These are phyloP conservation scores for Rhazya stricta DNA, from an alignment of 257 asterid species.

Conservation along the genomic window DNA sequence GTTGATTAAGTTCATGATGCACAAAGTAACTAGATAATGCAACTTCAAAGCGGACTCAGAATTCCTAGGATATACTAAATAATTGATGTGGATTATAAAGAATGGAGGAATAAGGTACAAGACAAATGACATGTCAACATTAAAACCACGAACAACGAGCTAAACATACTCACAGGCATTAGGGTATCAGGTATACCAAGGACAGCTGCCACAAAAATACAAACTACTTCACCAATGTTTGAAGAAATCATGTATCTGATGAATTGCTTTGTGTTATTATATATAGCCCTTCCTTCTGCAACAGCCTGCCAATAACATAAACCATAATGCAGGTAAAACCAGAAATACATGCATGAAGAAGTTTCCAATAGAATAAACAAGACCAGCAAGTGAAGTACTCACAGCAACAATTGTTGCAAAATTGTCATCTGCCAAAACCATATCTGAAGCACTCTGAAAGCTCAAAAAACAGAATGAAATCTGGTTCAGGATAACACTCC, in stretches of 20 bases:
- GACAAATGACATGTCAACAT: background rate
- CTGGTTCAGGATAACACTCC: background rate
- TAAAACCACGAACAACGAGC: slow-evolving; percentile 12
- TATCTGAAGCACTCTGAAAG: slow-evolving; percentile 98
- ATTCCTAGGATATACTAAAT: background rate
- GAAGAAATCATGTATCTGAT: slow-evolving; percentile 98
- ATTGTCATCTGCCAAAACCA: slow-evolving; percentile 98
- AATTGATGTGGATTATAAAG: background rate
- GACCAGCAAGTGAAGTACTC: slow-evolving; percentile 32
- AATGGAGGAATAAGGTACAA: background rate
- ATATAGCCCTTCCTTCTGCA: slow-evolving; percentile 99
- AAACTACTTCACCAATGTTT: slow-evolving; percentile 98
- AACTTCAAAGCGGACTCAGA: background rate
- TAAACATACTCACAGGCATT: slow-evolving; percentile 72
- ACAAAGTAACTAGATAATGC: background rate
- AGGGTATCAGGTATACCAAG: slow-evolving; percentile 99
- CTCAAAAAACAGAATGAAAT: slow-evolving; percentile 23
- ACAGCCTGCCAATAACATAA: slow-evolving; percentile 59
- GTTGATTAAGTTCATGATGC: background rate
- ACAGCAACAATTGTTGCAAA: slow-evolving; percentile 98
- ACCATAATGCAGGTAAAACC: background rate
- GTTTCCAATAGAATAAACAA: slow-evolving; percentile 3
- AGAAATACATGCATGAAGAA: background rate
- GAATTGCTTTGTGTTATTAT: slow-evolving; percentile 92
- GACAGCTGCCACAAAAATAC: slow-evolving; percentile 95